Percentiles rank a stretch among this genome's conserved stretches.
These are phyloP conservation scores for Lactarius deliciosus DNA, from an alignment of 768 basidiomycete genomes.

Conservation along the genomic window DNA sequence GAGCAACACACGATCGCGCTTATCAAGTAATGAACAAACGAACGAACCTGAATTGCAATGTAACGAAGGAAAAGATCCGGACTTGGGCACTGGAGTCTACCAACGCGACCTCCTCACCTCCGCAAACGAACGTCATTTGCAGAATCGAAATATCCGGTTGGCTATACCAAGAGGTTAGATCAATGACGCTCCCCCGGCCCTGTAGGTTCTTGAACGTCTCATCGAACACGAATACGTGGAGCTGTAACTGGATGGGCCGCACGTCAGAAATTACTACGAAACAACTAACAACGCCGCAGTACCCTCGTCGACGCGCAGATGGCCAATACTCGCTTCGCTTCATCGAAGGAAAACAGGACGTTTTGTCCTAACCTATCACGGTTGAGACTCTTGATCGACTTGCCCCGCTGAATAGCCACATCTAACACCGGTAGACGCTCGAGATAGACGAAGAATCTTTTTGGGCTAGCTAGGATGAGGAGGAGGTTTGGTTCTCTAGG, in stretches of 20 bases:
- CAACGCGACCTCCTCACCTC: constrained; percentile 53
- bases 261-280: background rate
- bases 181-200: constrained; percentile 42
- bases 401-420: background rate
- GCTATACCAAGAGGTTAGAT: constrained; percentile 47
- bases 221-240: constrained; percentile 51
- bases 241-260: constrained; percentile 31
- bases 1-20: background rate
- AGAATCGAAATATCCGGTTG: constrained; percentile 33
- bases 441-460: constrained; percentile 21
- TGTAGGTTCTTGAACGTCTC: constrained; percentile 45
- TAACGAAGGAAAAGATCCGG: constrained; percentile 54
- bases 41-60: constrained; percentile 53
- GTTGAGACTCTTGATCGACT: constrained; percentile 34
- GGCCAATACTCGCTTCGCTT: constrained; percentile 50
- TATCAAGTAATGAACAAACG: constrained; percentile 7
- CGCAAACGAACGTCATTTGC: constrained; percentile 46
- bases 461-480: constrained; percentile 10
- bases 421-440: constrained; percentile 6
- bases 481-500: constrained; percentile 23
- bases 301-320: constrained; percentile 48
- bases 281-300: background rate
- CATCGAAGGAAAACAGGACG: constrained; percentile 51
- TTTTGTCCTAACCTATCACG: constrained; percentile 48
- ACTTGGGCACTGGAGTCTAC: constrained; percentile 46